Evolutionary conservation across 345 rosid species (phyloP).

Genomic region (Corymbia maculata): DNA sequence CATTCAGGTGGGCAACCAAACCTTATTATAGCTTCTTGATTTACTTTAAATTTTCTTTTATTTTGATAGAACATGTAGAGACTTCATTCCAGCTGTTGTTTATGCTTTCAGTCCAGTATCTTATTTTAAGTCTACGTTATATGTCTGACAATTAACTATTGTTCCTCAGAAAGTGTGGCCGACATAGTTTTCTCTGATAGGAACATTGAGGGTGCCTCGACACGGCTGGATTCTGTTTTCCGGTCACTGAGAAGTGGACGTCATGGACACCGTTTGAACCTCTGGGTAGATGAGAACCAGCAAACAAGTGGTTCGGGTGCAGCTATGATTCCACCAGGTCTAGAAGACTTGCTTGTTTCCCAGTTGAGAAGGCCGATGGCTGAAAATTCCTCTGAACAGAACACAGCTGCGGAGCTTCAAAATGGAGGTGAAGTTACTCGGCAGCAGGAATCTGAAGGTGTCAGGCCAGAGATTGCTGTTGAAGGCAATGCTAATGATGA

Average conservation of each 20-base stretch:
- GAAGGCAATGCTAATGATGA: conserved; percentile 39
- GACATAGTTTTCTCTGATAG: conserved; percentile 43
- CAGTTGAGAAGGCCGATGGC: conserved; percentile 65
- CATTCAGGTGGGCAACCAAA: conserved; percentile 42
- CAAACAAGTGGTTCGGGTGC: conserved; percentile 67
- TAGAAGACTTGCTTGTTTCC: conserved; percentile 88
- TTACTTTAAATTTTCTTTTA: background rate
- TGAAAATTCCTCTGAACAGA: conserved; percentile 59
- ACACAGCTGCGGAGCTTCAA: conserved; percentile 30
- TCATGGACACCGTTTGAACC: conserved; percentile 74
- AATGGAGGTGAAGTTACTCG: conserved; percentile 26
- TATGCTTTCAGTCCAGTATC: background rate
- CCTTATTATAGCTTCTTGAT: background rate
- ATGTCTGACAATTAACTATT: background rate
- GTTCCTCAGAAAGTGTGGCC: conserved; percentile 33
- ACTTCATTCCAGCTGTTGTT: background rate
- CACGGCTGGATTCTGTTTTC: conserved; percentile 69
- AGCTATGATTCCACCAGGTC: conserved; percentile 69
- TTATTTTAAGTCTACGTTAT: background rate
- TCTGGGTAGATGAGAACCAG: conserved; percentile 89
- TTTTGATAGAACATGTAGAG: background rate
- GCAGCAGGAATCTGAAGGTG: conserved; percentile 35
- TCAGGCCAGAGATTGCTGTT: conserved; percentile 30
- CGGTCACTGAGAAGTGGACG: conserved; percentile 86
- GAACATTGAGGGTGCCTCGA: conserved; percentile 34